Evolutionary conservation across 768 basidiomycete genomes (phyloP).

Genomic region (Suillus alpinus): DNA sequence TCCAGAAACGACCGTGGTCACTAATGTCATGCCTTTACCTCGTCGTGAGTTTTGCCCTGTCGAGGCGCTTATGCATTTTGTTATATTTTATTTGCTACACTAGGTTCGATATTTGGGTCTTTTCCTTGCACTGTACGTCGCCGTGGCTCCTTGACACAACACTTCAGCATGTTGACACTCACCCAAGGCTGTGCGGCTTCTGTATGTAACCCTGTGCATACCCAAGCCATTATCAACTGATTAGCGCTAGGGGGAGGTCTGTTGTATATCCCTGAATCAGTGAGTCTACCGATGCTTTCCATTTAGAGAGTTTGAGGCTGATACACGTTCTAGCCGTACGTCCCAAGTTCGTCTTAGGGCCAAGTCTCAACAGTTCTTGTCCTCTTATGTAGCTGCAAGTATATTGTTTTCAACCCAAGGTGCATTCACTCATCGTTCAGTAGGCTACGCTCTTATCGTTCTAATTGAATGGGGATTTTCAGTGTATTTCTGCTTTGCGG

Average conservation of each 20-base stretch:
- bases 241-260: neutral
- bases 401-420: neutral
- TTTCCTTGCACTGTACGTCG: too few species aligned
- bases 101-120: too few species aligned
- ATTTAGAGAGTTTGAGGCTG: neutral
- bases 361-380: neutral
- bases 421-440: neutral
- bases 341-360: neutral
- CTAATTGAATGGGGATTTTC: neutral
- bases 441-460: neutral
- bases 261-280: neutral
- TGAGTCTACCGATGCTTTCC: neutral
- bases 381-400: neutral
- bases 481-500: neutral
- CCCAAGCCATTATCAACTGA: neutral
- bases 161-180: too few species aligned
- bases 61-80: neutral
- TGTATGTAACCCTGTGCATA: neutral
- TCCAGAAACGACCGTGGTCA: neutral
- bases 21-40: neutral
- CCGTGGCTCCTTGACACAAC: too few species aligned
- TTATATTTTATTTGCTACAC: too few species aligned
- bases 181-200: too few species aligned
- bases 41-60: neutral
- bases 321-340: neutral